A percentile compares a stretch with the other conserved stretches of the same genome.
These are phyloP conservation scores for Leucaena leucocephala DNA, from an alignment of 306 rosid species.

Conservation along the genomic window DNA sequence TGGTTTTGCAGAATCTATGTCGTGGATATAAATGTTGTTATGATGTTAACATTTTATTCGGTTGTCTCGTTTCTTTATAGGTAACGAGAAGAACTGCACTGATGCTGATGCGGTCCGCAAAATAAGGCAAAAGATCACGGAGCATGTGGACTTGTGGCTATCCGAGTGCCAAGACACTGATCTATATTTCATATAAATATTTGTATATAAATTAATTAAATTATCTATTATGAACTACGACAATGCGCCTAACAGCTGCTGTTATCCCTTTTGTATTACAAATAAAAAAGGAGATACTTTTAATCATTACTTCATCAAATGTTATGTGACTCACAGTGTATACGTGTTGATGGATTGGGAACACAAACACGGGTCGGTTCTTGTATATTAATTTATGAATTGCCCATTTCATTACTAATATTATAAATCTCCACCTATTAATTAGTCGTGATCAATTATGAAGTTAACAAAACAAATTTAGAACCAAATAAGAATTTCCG, in stretches of 20 bases:
- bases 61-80: constrained; percentile 45
- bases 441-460: neutral
- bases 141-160: constrained; percentile 80
- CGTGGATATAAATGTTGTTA: too few species aligned
- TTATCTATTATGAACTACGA: neutral
- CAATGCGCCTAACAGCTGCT: neutral
- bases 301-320: neutral
- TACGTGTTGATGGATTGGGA: too few species aligned
- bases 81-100: constrained; percentile 73
- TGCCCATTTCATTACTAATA: neutral
- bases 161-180: constrained; percentile 59
- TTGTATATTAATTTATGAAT: too few species aligned
- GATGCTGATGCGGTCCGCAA: constrained; percentile 78
- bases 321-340: neutral
- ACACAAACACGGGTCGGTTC: too few species aligned
- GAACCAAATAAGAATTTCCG: neutral
- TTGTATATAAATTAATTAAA: neutral
- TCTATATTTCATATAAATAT: constrained; percentile 35
- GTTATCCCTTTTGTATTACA: neutral
- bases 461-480: neutral
- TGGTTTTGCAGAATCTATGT: too few species aligned
- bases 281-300: neutral
- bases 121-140: constrained; percentile 78
- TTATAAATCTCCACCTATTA: neutral
- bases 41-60: neutral